Evolutionary conservation across 306 rosid species (phyloP), one percentile per base, ranked within the genome.

Genomic region (Cucurbita argyrosperma): DNA sequence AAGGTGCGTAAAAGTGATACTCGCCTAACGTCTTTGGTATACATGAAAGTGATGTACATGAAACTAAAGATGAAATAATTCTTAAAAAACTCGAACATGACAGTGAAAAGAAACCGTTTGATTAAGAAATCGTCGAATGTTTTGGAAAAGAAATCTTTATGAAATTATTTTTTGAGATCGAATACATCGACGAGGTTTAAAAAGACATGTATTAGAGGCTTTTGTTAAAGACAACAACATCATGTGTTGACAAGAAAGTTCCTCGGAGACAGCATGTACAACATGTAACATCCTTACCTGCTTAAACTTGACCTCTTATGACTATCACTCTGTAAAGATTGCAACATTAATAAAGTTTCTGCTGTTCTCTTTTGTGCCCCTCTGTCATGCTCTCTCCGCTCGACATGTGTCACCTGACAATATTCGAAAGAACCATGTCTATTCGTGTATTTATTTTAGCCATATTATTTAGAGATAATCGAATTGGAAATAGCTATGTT

Each of bases 261-360:
- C 74, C 59, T 70, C 35, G 60, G 74, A 70, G 10, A 70, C 72
- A 50, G 74, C 47, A 30, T 70, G 74, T 70, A 70, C 74, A 70
- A 70, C 59, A 70, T 70, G 74, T 26, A 70, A 47, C 74, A 70
- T 49, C 74, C 74, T 50, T 70, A 70, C 56, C 74, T 50, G 59
- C 4, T 69, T 47, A 1, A 43, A 46, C 72, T 67, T 67, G 3
- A n/a, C 72, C 8, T 68, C 74, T 23, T 49, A 68, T 68, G 13
- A 21, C 23, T 49, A 68, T 68, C 7, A 21, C 42, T 68, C 12
- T 68, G 8, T 18, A 46, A 68, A 68, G 6, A 21, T 49, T 49
- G 57, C 51, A 47, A 37, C 60, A 70, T 15, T 9, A 70, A 50
- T 70, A 70, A 47, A 50, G 55, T 51, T 23, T 23, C 40, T 45